Evolutionary conservation across 164 flowering plant species (phyloP).

Genomic region (Hamamelis virginiana): DNA sequence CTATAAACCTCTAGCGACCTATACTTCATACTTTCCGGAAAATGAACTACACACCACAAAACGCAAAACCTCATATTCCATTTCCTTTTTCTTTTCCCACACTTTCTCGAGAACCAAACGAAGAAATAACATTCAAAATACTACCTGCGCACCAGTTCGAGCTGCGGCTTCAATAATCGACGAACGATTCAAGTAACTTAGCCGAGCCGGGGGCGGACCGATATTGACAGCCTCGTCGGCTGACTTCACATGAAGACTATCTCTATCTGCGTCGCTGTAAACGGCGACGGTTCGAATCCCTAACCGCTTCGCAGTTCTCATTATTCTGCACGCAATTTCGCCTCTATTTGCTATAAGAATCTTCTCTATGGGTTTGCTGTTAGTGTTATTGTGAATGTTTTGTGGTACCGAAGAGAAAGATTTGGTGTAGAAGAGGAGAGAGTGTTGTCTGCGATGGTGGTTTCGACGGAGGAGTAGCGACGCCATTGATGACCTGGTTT

Average conservation of each 20-base stretch:
- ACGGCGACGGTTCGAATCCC: conserved; percentile 92
- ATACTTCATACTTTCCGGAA: too few relatives aligned
- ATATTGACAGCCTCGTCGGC: conserved; percentile 88
- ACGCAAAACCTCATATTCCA: too few relatives aligned
- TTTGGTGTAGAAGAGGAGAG: conserved; percentile 5
- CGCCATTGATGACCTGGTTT: conserved; percentile 37
- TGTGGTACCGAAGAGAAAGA: conserved; percentile 1
- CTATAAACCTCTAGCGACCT: too few relatives aligned
- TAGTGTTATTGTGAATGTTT: conserved; percentile 12
- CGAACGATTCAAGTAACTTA: conserved; percentile 66
- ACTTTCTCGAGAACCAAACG: neutral
- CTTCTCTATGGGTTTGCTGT: conserved; percentile 57
- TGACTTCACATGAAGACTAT: conserved; percentile 75
- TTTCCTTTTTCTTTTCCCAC: neutral
- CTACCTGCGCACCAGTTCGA: conserved; percentile 87
- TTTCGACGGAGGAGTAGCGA: conserved; percentile 34
- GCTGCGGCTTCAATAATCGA: conserved; percentile 74
- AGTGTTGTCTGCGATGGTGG: conserved; percentile 10
- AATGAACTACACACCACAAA: too few relatives aligned
- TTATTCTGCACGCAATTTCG: conserved; percentile 90
- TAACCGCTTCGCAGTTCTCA: conserved; percentile 74
- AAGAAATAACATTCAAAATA: neutral
- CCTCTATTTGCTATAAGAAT: conserved; percentile 90
- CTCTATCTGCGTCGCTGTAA: conserved; percentile 84
- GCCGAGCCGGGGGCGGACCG: conserved; percentile 88